Conservation (phyloP, 2,329 filamentous ascomycete genomes). For the Ambrosiella xylebori region DNA sequence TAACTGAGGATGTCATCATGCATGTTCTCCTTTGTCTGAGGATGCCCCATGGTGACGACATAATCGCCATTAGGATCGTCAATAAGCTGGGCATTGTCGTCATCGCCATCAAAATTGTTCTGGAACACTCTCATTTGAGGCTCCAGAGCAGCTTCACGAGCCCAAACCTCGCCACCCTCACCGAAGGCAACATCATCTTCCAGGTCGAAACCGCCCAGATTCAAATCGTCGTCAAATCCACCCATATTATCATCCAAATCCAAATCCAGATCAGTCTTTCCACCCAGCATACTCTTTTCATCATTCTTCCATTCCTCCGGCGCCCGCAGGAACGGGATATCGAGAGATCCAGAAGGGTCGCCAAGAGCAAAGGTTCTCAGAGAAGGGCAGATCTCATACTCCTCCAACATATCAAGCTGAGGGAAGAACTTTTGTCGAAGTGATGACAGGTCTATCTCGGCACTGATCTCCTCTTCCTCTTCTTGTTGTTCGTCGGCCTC, state of each 20-base stretch:
- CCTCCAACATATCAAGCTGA: slow-evolving; percentile 56
- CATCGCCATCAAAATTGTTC: slow-evolving; percentile 38
- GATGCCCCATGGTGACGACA: slow-evolving; percentile 59
- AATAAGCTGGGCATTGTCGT: slow-evolving; percentile 30
- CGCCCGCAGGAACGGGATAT: slow-evolving; percentile 83
- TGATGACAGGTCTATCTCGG: slow-evolving; percentile 59
- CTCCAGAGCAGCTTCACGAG: slow-evolving; percentile 69
- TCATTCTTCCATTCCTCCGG: slow-evolving; percentile 65
- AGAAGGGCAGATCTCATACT: slow-evolving; percentile 85
- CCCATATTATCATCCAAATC: slow-evolving; percentile 73
- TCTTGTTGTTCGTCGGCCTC: slow-evolving; percentile 24
- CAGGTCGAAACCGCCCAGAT: slow-evolving; percentile 53
- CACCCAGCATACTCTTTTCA: slow-evolving; percentile 37
- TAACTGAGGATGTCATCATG: slow-evolving; percentile 96
- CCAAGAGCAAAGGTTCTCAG: slow-evolving; percentile 88
- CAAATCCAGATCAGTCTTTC: slow-evolving; percentile 66
- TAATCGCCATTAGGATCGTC: slow-evolving; percentile 48
- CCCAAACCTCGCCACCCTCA: slow-evolving; percentile 92
- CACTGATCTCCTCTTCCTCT: slow-evolving; percentile 26
- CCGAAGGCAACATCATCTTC: slow-evolving; percentile 75
- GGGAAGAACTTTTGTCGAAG: slow-evolving; percentile 75
- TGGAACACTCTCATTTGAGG: slow-evolving; percentile 71
- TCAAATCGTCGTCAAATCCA: slow-evolving; percentile 54
- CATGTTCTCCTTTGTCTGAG: slow-evolving; percentile 36
- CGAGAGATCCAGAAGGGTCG: slow-evolving; percentile 64